Evolutionary conservation across 176 grass and related monocot species (phyloP), one percentile per base, ranked within the genome.

Genomic region (Microstegium vimineum): DNA sequence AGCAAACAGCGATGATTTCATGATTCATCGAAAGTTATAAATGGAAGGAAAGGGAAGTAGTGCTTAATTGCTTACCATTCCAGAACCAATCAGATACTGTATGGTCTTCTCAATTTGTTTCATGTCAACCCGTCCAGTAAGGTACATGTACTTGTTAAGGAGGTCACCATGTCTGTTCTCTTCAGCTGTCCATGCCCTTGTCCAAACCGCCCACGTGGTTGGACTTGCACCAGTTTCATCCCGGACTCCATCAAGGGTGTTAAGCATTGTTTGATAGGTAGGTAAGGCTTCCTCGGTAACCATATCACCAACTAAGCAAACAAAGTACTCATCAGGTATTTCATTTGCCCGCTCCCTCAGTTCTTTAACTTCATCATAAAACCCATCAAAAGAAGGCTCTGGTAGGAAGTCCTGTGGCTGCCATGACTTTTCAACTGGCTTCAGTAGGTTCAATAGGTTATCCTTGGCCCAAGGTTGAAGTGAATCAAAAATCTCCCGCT

Each of bases 231-330:
- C 92, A 41, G 92, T 94, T 72, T 94, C 86, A 80, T 94, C 92
- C 16, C 79, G 82, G 28, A 94, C 78, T 42, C 85, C 86, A 60
- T 94, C 92, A 69, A 94, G 78, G 69, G 82, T 91, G 80, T 94
- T 94, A 32, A 94, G 86, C 86, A 94, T 89, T 76, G 82, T 89
- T 90, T 94, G 92, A 33, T 94, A 94, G 34, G 92, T 94, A 32
- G 92, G 92, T 32, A 94, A 75, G 23, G 92, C 89, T 78, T 94
- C 92, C 82, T 94, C 92, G 22, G 92, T 94, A 80, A 94, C 84
- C 92, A 94, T 94, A 57, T 94, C 88, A 42, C 92, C 92, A 73
- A 94, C 92, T 66, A 94, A 75, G 74, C 92, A 94, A 67, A 94
- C 92, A 88, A 89, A 94, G 79, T 94, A 94, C 25, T 94, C 89